Evolutionary conservation across 345 rosid genomes (phyloP).

Genomic region (Populus euphratica): DNA sequence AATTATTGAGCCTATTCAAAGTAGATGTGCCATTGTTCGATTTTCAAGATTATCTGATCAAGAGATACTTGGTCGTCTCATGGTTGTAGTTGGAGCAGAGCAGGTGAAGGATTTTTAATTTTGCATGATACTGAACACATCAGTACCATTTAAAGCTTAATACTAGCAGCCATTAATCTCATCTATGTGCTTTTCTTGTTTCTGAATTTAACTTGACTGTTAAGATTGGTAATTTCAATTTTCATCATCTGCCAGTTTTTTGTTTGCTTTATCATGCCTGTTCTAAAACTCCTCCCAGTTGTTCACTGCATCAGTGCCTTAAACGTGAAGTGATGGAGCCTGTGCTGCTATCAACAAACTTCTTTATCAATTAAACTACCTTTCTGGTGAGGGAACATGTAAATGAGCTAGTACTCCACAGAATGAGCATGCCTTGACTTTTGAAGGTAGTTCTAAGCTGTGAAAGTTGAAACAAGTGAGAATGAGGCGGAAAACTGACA

Average conservation of each 20-base stretch:
- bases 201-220: not conserved
- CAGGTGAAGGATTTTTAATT: constrained; percentile 41
- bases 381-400: not conserved
- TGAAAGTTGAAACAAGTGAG: not conserved
- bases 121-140: not conserved
- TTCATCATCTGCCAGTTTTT: not conserved
- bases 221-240: not conserved
- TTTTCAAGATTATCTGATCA: constrained; percentile 91
- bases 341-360: not conserved
- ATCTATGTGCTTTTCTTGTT: not conserved
- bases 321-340: not conserved
- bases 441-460: not conserved
- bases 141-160: not conserved
- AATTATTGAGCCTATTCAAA: constrained; percentile 96
- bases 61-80: constrained; percentile 88
- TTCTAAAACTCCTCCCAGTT: not conserved
- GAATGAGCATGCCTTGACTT: not conserved
- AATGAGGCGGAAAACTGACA: not conserved
- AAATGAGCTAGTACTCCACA: not conserved
- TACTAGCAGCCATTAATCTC: not conserved
- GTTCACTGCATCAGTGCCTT: not conserved
- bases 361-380: not conserved
- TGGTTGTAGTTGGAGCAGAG: constrained; percentile 82
- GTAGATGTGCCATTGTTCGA: constrained; percentile 93
- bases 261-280: not conserved